Base-by-base conservation (phyloP, 1,284 basidiomycete genomes). In the Meira nashicola region DNA sequence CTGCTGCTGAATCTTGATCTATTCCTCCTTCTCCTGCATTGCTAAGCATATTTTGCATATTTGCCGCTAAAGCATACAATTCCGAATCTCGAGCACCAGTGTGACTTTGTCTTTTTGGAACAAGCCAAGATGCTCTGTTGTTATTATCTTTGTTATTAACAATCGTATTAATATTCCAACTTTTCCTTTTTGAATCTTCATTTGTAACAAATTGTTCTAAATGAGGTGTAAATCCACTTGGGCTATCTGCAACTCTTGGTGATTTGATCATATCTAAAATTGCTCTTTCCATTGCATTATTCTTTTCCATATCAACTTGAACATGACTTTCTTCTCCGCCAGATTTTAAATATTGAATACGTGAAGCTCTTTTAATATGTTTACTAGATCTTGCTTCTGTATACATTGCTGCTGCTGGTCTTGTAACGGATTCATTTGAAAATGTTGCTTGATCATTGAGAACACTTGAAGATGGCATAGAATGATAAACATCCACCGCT, bases 61-160 rank as follows among this genome's bases (percentile, higher is more conserved):
- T 48, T 19, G 21, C 28, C 8, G 28, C 28, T 8, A 33, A 33
- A 33, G 28, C n/a, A 48, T 21, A 48, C 21, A 23, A 25, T 12
- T 48, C 23, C 3, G 46, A 15, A 12, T 48, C 46, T 9, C 46
- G 46, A 5, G 12, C 12, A 5, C 17, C 17, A 48, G 46, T 48
- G 2, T 21, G 14, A 25, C 46, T 48, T 25, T 48, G n/a, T 48
- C 46, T 19, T 12, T 48, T 48, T 19, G 60, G 44, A n/a, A 53
- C 50, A 17, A 54, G 33, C 19, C 51, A 54, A 1, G 55, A 50
- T 14, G 54, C 44, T 12, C 55, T 49, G 9, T n/a, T 21, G 23
- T 19, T 12, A 39, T 25, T 17, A 21, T 21, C 47, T 10, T 49
- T 23, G 17, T 50, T 3, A 50, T 38, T 28, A 39, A 15, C 48